phyloP scores from a whole-genome alignment of 1,284 basidiomycete species.

The Ganoderma boninense region DNA sequence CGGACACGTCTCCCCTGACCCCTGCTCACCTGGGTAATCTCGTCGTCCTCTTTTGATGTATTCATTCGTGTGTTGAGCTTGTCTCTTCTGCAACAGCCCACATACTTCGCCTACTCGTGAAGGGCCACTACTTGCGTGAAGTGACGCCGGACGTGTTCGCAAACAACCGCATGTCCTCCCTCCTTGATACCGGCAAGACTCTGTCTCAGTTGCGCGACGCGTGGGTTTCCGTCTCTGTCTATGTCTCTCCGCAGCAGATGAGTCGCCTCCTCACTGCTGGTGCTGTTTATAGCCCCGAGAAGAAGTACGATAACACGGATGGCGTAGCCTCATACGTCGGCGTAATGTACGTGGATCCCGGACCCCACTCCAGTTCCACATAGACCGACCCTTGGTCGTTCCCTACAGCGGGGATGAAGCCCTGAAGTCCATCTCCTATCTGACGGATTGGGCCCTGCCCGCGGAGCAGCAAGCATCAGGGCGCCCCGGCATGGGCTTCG shows the following conservation, averaged over 20 bases:
- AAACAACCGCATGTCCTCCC: constrained; percentile 41
- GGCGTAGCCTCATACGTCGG: constrained; percentile 37
- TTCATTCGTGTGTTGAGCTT: background rate
- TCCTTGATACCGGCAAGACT: constrained; percentile 66
- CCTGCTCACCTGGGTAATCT: constrained; percentile 13
- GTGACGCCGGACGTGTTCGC: constrained; percentile 43
- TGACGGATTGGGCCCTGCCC: constrained; percentile 29
- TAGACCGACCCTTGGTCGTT: background rate
- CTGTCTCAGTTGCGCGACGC: constrained; percentile 43
- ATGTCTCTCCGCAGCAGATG: too few relatives aligned
- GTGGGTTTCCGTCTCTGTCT: constrained; percentile 31
- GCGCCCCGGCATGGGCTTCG: constrained; percentile 11
- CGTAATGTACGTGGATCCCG: constrained; percentile 7
- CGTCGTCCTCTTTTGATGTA: background rate
- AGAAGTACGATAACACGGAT: constrained; percentile 39
- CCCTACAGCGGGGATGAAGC: constrained; percentile 25
- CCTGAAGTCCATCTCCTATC: constrained; percentile 25
- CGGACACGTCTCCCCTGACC: constrained; percentile 19
- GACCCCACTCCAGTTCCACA: too few relatives aligned
- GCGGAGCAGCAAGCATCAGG: too few relatives aligned
- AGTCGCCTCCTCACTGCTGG: background rate
- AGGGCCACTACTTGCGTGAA: constrained; percentile 40
- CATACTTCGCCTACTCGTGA: constrained; percentile 40
- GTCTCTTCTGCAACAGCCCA: constrained; percentile 31
- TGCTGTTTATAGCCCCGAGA: constrained; percentile 23